A percentile compares a stretch with the other conserved stretches of the same genome.
Conservation (phyloP, 352 stramenopile species). For the Pythium scleroteichum region DNA sequence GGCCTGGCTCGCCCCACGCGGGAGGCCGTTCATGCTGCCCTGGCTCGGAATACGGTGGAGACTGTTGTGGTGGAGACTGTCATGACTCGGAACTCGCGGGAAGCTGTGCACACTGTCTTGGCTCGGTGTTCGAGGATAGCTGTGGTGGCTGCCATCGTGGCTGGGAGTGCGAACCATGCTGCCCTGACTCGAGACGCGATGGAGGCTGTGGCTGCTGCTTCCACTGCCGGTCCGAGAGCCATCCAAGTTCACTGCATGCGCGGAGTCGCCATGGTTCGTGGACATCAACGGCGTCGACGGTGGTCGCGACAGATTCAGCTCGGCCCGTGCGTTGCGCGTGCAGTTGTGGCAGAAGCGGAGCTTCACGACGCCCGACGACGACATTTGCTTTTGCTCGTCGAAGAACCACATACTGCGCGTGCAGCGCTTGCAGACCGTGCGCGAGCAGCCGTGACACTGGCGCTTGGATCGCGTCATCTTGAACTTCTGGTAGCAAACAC, state of each 20-base stretch:
- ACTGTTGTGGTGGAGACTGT: slow-evolving; percentile 8
- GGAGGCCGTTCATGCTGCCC: slow-evolving; percentile 3
- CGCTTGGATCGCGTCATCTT: slow-evolving; percentile 40
- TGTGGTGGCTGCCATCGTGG: slow-evolving; percentile 10
- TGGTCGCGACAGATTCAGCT: slow-evolving; percentile 14
- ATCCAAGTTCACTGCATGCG: slow-evolving; percentile 6
- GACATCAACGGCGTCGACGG: not conserved
- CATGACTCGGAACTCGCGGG: slow-evolving; percentile 12
- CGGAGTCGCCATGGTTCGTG: slow-evolving; percentile 10
- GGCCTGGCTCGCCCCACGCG: slow-evolving; percentile 7
- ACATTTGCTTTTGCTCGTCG: slow-evolving; percentile 37
- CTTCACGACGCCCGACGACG: slow-evolving; percentile 27
- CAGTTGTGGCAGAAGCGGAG: slow-evolving; percentile 44
- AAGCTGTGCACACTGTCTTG: slow-evolving; percentile 5
- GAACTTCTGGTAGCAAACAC: slow-evolving; percentile 42
- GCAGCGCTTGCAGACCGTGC: slow-evolving; percentile 37
- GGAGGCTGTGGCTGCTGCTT: slow-evolving; percentile 16
- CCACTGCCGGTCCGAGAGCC: slow-evolving; percentile 2
- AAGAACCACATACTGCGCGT: slow-evolving; percentile 36
- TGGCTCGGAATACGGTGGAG: slow-evolving; percentile 13
- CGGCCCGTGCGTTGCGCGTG: slow-evolving; percentile 29
- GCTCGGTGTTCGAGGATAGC: slow-evolving; percentile 18
- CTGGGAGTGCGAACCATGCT: slow-evolving; percentile 17
- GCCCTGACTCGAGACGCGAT: slow-evolving; percentile 22
- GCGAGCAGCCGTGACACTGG: slow-evolving; percentile 31